phyloP scores from a whole-genome alignment of 257 asterid species.

The Solanum ahanhuiri region DNA sequence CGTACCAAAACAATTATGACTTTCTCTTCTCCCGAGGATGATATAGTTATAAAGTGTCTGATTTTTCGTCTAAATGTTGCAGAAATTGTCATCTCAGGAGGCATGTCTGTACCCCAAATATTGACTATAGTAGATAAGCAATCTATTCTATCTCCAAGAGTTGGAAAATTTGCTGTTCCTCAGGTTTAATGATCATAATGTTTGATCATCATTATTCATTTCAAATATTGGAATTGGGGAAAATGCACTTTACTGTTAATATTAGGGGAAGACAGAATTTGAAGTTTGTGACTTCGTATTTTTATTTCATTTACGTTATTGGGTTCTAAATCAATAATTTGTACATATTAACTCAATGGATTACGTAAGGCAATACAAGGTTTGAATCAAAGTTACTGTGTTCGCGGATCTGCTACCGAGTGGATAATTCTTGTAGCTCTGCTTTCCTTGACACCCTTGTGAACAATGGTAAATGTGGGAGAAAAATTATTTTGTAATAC shows the following conservation, averaged over 20 bases:
- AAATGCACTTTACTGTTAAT: background rate
- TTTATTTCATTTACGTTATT: background rate
- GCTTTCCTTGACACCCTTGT: background rate
- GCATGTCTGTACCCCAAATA: conserved; percentile 14
- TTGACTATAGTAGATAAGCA: conserved; percentile 3
- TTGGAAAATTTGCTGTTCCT: background rate
- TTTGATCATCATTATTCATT: background rate
- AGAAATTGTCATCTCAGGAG: conserved; percentile 23
- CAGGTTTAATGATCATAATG: background rate
- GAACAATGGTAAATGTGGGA: background rate
- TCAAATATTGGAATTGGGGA: background rate
- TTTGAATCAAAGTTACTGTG: too few relatives aligned
- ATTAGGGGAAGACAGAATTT: background rate
- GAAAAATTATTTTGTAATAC: background rate
- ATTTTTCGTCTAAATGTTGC: background rate
- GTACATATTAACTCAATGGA: background rate
- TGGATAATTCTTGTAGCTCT: background rate
- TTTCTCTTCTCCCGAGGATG: background rate
- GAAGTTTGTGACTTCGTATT: background rate
- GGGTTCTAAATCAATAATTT: background rate
- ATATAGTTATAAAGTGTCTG: background rate
- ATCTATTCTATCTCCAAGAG: background rate
- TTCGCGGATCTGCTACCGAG: background rate
- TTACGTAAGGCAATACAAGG: background rate
- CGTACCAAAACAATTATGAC: background rate